A percentile compares a stretch with the other conserved stretches of the same genome.
Conservation (phyloP, 495 filamentous ascomycete species). For the Annulohypoxylon bovei region DNA sequence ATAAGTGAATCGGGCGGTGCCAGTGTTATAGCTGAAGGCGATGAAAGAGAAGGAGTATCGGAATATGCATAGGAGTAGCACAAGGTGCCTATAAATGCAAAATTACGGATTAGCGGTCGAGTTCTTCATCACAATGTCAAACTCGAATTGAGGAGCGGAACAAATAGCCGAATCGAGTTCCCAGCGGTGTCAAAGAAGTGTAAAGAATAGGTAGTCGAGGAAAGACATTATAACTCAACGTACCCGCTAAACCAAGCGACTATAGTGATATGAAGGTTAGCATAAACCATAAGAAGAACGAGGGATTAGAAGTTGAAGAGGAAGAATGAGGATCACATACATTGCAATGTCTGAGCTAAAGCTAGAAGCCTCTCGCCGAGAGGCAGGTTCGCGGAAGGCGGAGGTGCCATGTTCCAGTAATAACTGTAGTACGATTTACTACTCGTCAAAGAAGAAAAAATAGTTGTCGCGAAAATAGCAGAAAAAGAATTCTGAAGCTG, state of each 20-base stretch:
- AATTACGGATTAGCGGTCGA: constrained; percentile 19
- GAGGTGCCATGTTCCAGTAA: constrained; percentile 74
- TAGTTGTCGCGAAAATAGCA: constrained; percentile 18
- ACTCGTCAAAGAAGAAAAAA: constrained; percentile 7
- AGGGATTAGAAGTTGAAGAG: constrained; percentile 5
- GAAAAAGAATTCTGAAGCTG: constrained; percentile 15
- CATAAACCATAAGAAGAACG: constrained; percentile 27
- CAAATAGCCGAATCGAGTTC: constrained; percentile 4
- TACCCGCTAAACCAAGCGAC: constrained; percentile 91
- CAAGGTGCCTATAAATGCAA: constrained; percentile 71
- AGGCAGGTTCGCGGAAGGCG: constrained; percentile 74
- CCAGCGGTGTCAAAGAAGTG: constrained; percentile 6
- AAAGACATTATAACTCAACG: constrained; percentile 50
- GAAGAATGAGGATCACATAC: constrained; percentile 60
- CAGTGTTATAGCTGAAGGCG: constrained; percentile 80
- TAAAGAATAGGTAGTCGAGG: constrained; percentile 5
- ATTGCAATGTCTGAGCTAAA: constrained; percentile 87
- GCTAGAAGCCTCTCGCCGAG: constrained; percentile 76
- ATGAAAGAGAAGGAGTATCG: constrained; percentile 85
- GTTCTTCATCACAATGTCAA: neutral
- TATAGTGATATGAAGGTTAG: constrained; percentile 46
- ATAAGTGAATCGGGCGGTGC: constrained; percentile 81
- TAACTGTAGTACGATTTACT: neutral
- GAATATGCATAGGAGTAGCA: constrained; percentile 80
- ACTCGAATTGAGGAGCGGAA: neutral